Base-by-base conservation (phyloP, 805 yeast species). In the Candida jianshihensis region DNA sequence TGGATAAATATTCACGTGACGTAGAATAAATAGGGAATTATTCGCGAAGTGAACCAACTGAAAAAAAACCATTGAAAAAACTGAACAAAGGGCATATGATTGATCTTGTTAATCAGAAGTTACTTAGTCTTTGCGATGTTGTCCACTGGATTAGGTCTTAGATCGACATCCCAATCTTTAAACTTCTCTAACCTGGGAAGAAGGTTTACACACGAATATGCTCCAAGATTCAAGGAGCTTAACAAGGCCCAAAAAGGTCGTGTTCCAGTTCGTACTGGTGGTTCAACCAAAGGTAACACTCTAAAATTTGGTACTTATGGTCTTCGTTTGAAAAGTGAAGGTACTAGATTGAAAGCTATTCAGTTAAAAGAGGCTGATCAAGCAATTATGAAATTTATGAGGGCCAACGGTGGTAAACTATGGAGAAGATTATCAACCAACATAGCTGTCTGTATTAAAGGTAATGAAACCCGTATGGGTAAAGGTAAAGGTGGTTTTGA, bases 381-480 rank as follows among this genome's bases (percentile, higher is more conserved):
- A 52, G 84, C 88, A 28, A 70, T 89, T 41, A 77, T 78, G 78
- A 76, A 96, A 63, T 77, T 80, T 42, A 78, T 88, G 53, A 78
- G 96, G 60, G 86, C 89, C 14, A 65, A 79, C 30, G 76, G 78
- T 15, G 94, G 94, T 28, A 64, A 73, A 47, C 66, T 88, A 36
- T 79, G 82, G 72, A 80, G 90, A 49, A 75, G 97, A 56, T 68
- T 89, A 38, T 76, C 79, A 34, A 82, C 96, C 17, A 81, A 84
- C 57, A 73, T 87, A 36, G 92, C 97, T 0, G 95, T 92, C 11
- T 88, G 96, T 63, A 77, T 85, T 43, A 92, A 92, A 66, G 98
- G 98, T 66, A 92, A 92, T 60, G 96, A 92, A 60, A 87, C 96
- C 10, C 92, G 98, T 80, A 92, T 92, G 98, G 98, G 98, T 69